Conservation (phyloP, 2,329 filamentous ascomycete genomes). For the Sporothrix brasiliensis region DNA sequence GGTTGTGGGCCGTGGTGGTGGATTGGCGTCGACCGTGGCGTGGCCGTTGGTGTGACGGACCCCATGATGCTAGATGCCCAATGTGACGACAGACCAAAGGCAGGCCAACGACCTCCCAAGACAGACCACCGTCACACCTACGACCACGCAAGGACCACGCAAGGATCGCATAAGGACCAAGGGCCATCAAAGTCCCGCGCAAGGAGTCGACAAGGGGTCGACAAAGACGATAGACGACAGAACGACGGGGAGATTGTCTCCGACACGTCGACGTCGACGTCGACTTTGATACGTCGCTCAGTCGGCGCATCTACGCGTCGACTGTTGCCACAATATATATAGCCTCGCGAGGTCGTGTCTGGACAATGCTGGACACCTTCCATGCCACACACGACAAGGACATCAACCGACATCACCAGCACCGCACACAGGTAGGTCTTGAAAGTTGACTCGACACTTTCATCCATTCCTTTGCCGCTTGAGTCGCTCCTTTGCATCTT, state of each 20-base stretch:
- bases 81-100: constrained; percentile 6
- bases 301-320: neutral
- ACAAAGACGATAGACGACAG: neutral
- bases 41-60: neutral
- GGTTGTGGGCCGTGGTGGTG: no score
- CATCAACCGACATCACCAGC: neutral
- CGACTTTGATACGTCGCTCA: neutral
- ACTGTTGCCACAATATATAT: constrained; percentile 12
- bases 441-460: constrained; percentile 29
- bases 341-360: neutral
- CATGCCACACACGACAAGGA: neutral
- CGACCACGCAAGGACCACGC: no score
- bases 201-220: neutral
- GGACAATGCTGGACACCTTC: neutral
- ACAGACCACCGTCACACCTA: no score
- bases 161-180: no score
- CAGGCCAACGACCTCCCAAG: neutral
- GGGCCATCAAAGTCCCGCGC: neutral
- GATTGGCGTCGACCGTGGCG: no score
- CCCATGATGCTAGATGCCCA: neutral
- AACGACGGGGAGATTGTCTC: neutral
- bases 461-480: constrained; percentile 22
- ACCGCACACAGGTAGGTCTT: constrained; percentile 17
- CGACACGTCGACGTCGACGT: neutral
- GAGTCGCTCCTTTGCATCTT: neutral